Percentiles rank a stretch among this genome's conserved stretches.
These are phyloP conservation scores for Spathaspora hagerdaliae DNA, from an alignment of 805 yeast species.

Conservation along the genomic window DNA sequence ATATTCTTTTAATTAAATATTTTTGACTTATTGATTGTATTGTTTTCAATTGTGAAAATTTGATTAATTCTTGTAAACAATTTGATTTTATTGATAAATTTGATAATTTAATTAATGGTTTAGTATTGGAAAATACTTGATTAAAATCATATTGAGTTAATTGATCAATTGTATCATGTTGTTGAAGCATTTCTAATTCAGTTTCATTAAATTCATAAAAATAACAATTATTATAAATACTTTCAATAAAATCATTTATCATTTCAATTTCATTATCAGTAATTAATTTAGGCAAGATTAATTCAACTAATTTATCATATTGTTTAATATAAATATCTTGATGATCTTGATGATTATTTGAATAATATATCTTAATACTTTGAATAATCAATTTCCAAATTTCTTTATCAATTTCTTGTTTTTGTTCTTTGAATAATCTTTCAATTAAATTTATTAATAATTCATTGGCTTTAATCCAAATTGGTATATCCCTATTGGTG, in stretches of 20 bases:
- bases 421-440: conserved; percentile 21
- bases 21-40: conserved; percentile 15
- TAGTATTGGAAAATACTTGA: conserved; percentile 61
- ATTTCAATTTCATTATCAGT: conserved; percentile 13
- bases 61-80: conserved; percentile 54
- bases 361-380: conserved; percentile 39
- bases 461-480: conserved; percentile 54
- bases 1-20: conserved; percentile 53
- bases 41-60: conserved; percentile 20
- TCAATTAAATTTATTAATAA: conserved; percentile 34
- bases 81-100: conserved; percentile 47
- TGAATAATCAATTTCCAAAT: conserved; percentile 42
- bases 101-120: conserved; percentile 38
- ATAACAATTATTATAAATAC: conserved; percentile 58
- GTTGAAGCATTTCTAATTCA: conserved; percentile 33
- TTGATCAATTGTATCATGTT: conserved; percentile 29
- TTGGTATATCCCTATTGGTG: conserved; percentile 12
- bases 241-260: conserved; percentile 41
- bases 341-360: conserved; percentile 31
- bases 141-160: conserved; percentile 42
- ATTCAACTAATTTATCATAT: conserved; percentile 37
- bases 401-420: conserved; percentile 12
- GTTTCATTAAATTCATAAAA: conserved; percentile 54
- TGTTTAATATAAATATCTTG: conserved; percentile 37
- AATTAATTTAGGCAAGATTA: conserved; percentile 39